Base-by-base conservation (phyloP, 345 rosid genomes). In the Noccaea caerulescens region DNA sequence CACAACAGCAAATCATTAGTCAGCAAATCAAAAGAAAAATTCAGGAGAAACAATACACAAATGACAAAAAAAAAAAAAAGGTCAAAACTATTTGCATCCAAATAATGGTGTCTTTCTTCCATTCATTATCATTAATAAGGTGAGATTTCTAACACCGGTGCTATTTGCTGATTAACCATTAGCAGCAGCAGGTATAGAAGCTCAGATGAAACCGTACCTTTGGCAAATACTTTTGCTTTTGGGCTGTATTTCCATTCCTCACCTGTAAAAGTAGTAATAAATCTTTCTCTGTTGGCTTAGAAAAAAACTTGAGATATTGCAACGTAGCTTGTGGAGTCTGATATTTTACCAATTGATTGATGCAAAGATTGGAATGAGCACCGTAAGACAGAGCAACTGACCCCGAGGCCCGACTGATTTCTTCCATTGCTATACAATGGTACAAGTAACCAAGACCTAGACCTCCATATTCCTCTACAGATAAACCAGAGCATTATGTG, bases 401-500 rank as follows among this genome's bases (percentile, higher is more conserved):
- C 13, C 94, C 96, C 0, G 98, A 93, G 27, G 98, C 97, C 38
- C 89, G 87, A 63, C 96, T 91, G 77, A 93, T 79, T 80, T 91
- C 96, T 75, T 93, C 98, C 89, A 93, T 72, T 5, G 96, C 96
- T 76, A 91, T 77, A 70, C 98, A 91, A 62, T 91, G 97, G 71
- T 87, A 93, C 84, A 90, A 79, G 76, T 93, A 93, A 76, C 97
- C 97, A 72, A 93, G 98, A 57, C 97, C 96, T 76, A 93, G 84
- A 53, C 98, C 97, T 77, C 98, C 98, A 78, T 86, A 86, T 74
- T 86, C 97, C 94, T 88, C 98, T 93, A 49, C 53, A 79, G 56
- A 42, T 71, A 14, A 64, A 69, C 23, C 30, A 62, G 1, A 34
- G 14, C 7, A 58, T 25, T 13, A 59, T n/a, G 38, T 3, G 5